These are phyloP conservation scores for Achaetomiella virescens DNA, from an alignment of 495 filamentous ascomycete species.

Conservation along the genomic window DNA sequence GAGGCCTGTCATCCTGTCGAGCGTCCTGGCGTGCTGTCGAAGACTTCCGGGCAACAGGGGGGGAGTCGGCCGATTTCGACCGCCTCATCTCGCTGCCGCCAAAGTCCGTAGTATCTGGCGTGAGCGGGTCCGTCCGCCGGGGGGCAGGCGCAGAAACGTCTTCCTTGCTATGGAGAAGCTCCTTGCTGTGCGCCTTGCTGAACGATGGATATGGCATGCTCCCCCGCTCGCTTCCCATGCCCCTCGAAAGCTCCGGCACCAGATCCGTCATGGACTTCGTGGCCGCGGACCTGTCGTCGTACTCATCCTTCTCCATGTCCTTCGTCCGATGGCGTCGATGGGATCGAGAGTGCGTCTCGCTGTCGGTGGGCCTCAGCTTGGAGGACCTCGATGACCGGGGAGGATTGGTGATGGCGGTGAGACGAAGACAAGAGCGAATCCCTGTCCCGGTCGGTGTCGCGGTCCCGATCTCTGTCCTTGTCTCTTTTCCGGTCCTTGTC, in stretches of 20 bases:
- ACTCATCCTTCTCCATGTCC: constrained; percentile 36
- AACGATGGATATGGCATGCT: constrained; percentile 78
- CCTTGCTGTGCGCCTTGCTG: constrained; percentile 86
- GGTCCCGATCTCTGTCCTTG: constrained; percentile 17
- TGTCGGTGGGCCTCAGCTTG: constrained; percentile 33
- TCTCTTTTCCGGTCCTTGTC: constrained; percentile 13
- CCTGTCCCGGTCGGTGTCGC: constrained; percentile 21
- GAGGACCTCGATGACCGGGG: constrained; percentile 34
- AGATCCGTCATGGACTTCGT: constrained; percentile 40
- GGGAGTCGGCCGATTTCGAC: constrained; percentile 35
- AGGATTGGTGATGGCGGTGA: constrained; percentile 13
- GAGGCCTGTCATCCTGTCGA: constrained; percentile 41
- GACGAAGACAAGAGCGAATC: constrained; percentile 17
- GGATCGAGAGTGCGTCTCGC: constrained; percentile 33
- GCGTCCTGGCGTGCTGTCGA: constrained; percentile 29
- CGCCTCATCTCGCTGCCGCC: constrained; percentile 45
- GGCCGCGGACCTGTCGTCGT: constrained; percentile 19
- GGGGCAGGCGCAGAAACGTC: constrained; percentile 37
- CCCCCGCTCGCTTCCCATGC: constrained; percentile 39
- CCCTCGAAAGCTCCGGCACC: constrained; percentile 45
- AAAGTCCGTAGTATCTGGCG: constrained; percentile 74
- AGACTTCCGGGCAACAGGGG: constrained; percentile 17
- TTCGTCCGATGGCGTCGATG: constrained; percentile 36
- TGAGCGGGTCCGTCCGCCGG: constrained; percentile 52
- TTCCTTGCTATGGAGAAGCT: constrained; percentile 59